phyloP scores from a whole-genome alignment of 2,329 filamentous ascomycete species.

The Verticillium dahliae region DNA sequence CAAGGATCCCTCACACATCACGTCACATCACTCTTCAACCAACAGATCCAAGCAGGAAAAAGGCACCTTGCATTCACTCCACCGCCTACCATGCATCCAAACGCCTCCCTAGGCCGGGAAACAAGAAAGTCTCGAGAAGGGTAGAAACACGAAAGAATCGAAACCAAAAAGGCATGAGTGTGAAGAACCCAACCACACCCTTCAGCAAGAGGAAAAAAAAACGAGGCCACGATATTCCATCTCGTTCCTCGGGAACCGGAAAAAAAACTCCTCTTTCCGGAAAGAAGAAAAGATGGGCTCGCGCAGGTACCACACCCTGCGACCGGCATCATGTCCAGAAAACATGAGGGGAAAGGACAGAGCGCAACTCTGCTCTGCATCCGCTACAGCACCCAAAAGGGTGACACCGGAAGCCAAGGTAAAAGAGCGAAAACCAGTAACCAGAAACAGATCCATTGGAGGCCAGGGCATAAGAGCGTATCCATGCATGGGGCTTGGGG shows the following conservation, averaged over 20 bases:
- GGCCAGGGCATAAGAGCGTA: conserved; percentile 2
- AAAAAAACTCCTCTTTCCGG: no score
- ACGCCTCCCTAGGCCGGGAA: background rate
- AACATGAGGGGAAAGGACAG: no score
- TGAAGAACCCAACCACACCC: background rate
- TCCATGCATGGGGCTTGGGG: conserved; percentile 12
- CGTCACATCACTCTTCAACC: no score
- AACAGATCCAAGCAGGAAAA: background rate
- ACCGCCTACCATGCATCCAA: background rate
- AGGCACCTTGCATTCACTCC: background rate
- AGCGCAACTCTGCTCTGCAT: no score
- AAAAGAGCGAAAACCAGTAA: background rate
- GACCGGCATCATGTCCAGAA: no score
- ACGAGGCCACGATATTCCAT: no score
- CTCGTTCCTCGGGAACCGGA: no score
- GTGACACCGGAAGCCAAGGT: background rate
- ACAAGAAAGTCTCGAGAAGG: background rate
- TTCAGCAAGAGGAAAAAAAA: background rate
- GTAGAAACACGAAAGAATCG: background rate
- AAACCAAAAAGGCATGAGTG: background rate
- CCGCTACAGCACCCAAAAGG: background rate
- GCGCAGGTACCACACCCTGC: no score
- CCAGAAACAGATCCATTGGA: background rate
- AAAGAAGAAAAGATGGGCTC: no score
- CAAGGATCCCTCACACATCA: no score